Evolutionary conservation across 495 filamentous ascomycete species (phyloP), one percentile per base, ranked within the genome.

Genomic region (Penicillium arizonense): DNA sequence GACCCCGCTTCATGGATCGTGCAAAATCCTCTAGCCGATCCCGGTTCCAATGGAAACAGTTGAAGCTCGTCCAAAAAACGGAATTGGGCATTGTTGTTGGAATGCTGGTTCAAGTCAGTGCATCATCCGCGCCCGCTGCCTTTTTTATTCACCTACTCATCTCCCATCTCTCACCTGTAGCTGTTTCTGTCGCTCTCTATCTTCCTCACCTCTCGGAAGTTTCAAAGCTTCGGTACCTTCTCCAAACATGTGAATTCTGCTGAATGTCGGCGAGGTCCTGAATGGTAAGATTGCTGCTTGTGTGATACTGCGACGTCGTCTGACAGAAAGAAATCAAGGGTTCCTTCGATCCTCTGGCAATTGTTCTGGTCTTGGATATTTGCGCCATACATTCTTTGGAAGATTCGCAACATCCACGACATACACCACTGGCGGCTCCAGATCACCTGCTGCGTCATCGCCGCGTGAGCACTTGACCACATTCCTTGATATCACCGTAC

Each of bases 301-400:
- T 9, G 10, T 45, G 37, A 10, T 52, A 32, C 39, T 7, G 8
- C 18, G 34, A 41, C 32, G 26, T 44, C n/a, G 5, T 28, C 43
- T 58, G 43, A 64, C 48, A 18, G 33, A n/a, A 35, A 48, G 11
- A 2, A 24, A 14, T 45, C 14, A n/a, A 73, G 70, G 70, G 53
- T 78, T 65, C 81, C 81, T n/a, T 80, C 81, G 0, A 77, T 82
- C 20, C 54, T 82, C 14, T 86, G 82, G 82, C 82, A 84, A 59
- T 71, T 80, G 20, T 52, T 79, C 39, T 86, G 82, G 82, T 73
- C 81, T 16, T 84, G 74, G 64, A 62, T 82, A 42, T 73, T 78
- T 55, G 72, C 76, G 28, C 68, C 65, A 6, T 68, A 64, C 44
- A 45, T 71, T 21, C 44, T 72, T 10, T 71, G 57, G 53, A 64